Base-by-base conservation (phyloP, 169 alveolate genomes). In the Plasmodium sp. region DNA sequence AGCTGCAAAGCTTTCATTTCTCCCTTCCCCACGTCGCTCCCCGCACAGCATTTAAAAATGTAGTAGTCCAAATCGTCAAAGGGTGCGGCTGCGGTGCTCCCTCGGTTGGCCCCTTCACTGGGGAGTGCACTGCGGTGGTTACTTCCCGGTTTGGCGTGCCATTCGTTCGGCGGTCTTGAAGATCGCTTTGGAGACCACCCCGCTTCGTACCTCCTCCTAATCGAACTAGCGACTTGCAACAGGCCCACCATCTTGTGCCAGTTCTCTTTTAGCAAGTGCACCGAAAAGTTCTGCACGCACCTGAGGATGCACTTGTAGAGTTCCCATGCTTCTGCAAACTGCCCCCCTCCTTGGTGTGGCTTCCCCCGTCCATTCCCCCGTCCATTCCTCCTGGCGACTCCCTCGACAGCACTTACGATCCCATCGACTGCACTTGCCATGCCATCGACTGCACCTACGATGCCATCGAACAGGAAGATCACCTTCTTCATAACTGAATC, bases 271-370 rank as follows among this genome's bases (percentile, higher is more conserved):
- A 95, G 34, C 33, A 95, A 43, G 67, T 95, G 97, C 27, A 95
- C 92, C 75, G 95, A 93, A 54, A 92, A 95, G 33, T 95, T 95
- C 54, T 95, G 93, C 84, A 79, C 67, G 41, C 96, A 92, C 72
- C 91, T 92, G 10, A 95, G 39, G 22, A 92, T 84, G 56, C 97
- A 95, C 39, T 79, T 79, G 81, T 83, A 95, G 27, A 83, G 39
- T 12, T 83, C 81, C 83, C 95, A 62, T 7, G 54, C 71, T 14
- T 94, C 80, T 48, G 45, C 9, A 73, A 31, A 41, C 18, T 9
- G 36, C 5, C 81, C 34, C 1, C 36, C 1, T 12, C 36, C 1
- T 12, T 85, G 5, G 16, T 48, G 58, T 0, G 12, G 16, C 58
- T 48, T 48, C 58, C n/a, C 58, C n/a, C 12, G 10, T 48, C 12